Evolutionary conservation across 805 yeast genomes (phyloP), one percentile per base, ranked within the genome.

Genomic region (Schwanniomyces pseudopolymorphus): DNA sequence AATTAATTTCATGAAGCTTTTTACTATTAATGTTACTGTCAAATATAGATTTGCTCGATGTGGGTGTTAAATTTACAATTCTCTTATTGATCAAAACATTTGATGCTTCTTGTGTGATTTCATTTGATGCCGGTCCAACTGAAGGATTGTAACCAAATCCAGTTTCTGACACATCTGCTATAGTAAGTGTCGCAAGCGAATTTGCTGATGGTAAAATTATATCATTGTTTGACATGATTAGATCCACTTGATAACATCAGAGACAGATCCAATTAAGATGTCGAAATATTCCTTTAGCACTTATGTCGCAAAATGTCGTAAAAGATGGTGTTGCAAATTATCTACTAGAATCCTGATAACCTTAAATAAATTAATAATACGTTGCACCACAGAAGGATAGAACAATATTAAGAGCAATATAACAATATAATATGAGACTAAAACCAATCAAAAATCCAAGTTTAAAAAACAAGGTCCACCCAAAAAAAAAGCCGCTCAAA

Each of bases 11-110:
- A 25, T 80, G 79, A 14, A 80, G 73, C 47, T 84, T 78, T 53
- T 91, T 78, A 48, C 79, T 81, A 37, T 83, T 69, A 53, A 71
- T 53, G 50, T 84, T 86, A 53, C 81, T 78, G 58, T 89, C 96
- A 55, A 85, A 88, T 22, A 87, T 81, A 4, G 79, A 68, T 20
- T 63, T 65, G 20, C 61, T 55, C 24, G 76, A 62, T 10, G 70
- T 66, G 14, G 69, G 64, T 2, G 71, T 60, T 40, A 72, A 52
- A 38, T 44, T 59, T 9, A 67, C 52, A 5, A 66, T 57, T 36
- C 61, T 58, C 46, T 67, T 72, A 47, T 59, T 67, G 33, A 70
- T 46, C 10, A 72, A 53, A 7, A 69, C 51, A 41, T 60, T 59
- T 11, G 77, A 69, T 5, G 77, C 59, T 35, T 71, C 75, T 27